Conservation (phyloP, 1,284 basidiomycete species). For the Phellinidium pouzarii region DNA sequence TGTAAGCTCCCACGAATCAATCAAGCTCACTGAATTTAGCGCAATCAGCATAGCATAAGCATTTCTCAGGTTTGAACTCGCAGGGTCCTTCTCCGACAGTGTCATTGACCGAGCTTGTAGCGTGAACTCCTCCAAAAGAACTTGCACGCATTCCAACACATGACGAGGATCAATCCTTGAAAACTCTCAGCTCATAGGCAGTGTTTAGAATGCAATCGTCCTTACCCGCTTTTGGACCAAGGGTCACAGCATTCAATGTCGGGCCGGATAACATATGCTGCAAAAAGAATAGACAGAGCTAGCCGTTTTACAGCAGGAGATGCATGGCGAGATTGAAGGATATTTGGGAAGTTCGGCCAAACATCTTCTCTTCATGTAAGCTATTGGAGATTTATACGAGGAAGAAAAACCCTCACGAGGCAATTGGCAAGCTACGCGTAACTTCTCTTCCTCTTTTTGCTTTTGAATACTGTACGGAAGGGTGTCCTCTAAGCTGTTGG, state of each 20-base stretch:
- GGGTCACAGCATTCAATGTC: conserved; percentile 27
- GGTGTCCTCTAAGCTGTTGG: conserved; percentile 16
- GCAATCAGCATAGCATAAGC: conserved; percentile 12
- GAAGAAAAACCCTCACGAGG: conserved; percentile 40
- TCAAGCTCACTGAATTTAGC: conserved; percentile 9
- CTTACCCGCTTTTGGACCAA: conserved; percentile 11
- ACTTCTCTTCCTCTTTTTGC: conserved; percentile 40
- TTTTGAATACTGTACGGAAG: conserved; percentile 30
- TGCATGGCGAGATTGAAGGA: conserved; percentile 39
- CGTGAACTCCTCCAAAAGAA: conserved; percentile 7
- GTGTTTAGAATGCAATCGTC: neutral
- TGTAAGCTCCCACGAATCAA: neutral
- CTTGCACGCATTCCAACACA: conserved; percentile 10
- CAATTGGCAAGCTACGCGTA: conserved; percentile 56
- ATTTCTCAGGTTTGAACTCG: neutral
- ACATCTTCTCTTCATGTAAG: too few species aligned
- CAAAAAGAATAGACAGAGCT: conserved; percentile 46
- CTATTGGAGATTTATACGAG: too few species aligned
- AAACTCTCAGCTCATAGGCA: too few species aligned
- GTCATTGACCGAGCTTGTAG: neutral
- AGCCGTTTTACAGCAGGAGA: conserved; percentile 58
- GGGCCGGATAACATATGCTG: conserved; percentile 45
- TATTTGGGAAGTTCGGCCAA: conserved; percentile 34
- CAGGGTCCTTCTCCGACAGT: neutral
- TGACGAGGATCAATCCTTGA: conserved; percentile 2